Conservation (phyloP, 1,284 basidiomycete species). For the Malassezia cuniculi region DNA sequence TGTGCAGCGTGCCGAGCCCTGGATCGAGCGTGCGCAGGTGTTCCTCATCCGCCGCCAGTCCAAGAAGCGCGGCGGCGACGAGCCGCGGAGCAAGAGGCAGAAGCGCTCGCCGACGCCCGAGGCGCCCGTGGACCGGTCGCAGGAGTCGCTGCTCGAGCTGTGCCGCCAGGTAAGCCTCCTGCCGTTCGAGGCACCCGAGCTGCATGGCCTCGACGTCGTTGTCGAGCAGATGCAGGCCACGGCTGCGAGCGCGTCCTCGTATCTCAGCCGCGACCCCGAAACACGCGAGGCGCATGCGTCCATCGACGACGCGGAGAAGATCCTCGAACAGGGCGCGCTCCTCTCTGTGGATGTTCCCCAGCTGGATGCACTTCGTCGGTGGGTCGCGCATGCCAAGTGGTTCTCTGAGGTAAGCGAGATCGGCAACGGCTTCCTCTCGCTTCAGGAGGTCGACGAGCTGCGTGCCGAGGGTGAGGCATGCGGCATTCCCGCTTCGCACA, state of each 20-base stretch:
- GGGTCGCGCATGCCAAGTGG: conserved; percentile 59
- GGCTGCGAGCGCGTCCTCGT: conserved; percentile 50
- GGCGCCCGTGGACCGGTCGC: conserved; percentile 16
- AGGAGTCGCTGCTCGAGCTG: conserved; percentile 46
- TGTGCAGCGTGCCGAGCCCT: conserved; percentile 65
- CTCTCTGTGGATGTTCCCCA: conserved; percentile 66
- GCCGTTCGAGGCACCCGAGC: conserved; percentile 68
- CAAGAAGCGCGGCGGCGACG: conserved; percentile 20
- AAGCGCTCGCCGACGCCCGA: conserved; percentile 3
- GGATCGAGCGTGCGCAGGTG: conserved; percentile 56
- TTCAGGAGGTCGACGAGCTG: conserved; percentile 52
- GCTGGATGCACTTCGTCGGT: conserved; percentile 60
- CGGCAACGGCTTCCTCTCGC: conserved; percentile 18
- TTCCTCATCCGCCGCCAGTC: conserved; percentile 49
- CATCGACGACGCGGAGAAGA: conserved; percentile 56
- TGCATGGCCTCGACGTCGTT: conserved; percentile 52
- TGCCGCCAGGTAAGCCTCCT: conserved; percentile 60
- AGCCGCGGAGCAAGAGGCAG: too few species aligned
- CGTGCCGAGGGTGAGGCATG: conserved; percentile 58
- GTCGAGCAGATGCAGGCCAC: conserved; percentile 58
- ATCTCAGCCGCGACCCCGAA: conserved; percentile 14
- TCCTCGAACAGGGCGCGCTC: conserved; percentile 58
- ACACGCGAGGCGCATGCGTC: conserved; percentile 13
- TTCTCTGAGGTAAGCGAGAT: conserved; percentile 48
- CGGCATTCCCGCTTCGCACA: conserved; percentile 49